A percentile compares a stretch with the other conserved stretches of the same genome.
Evolutionary conservation across 2,329 filamentous ascomycete genomes (phyloP).

Genomic region (Aspergillus puulaauensis): DNA sequence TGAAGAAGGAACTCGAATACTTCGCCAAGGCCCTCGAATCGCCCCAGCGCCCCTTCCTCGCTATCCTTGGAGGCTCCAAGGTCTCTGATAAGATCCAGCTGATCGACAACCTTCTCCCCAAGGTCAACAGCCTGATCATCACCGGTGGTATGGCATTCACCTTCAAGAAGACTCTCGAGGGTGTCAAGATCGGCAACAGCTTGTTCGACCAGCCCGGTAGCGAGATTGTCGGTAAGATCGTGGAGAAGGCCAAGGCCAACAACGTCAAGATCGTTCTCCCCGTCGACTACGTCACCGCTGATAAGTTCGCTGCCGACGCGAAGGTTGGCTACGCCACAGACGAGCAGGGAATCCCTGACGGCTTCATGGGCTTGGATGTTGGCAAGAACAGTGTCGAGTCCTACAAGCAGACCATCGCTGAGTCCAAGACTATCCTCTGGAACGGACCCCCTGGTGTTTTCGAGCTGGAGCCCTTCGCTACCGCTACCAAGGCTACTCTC

Average conservation of each 20-base stretch:
- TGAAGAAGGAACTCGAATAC: slow-evolving; percentile 99
- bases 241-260: slow-evolving; percentile 96
- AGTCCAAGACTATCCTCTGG: slow-evolving; percentile 96
- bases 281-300: slow-evolving; percentile 91
- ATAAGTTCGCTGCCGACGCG: slow-evolving; percentile 89
- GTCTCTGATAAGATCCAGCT: slow-evolving; percentile 99
- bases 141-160: slow-evolving; percentile 99
- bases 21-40: slow-evolving; percentile 95
- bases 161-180: slow-evolving; percentile 98
- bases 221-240: slow-evolving; percentile 83
- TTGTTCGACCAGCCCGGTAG: slow-evolving; percentile 92
- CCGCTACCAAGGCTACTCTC: slow-evolving; percentile 86
- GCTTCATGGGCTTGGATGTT: slow-evolving; percentile 97
- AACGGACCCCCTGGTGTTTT: slow-evolving; percentile 98
- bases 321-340: slow-evolving; percentile 80
- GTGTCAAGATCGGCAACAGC: slow-evolving; percentile 82
- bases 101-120: slow-evolving; percentile 97
- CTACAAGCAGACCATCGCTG: slow-evolving; percentile 81
- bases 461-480: slow-evolving; percentile 92
- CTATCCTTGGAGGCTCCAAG: slow-evolving; percentile 97
- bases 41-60: slow-evolving; percentile 93
- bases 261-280: slow-evolving; percentile 93
- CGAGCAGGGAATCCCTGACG: slow-evolving; percentile 85
- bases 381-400: slow-evolving; percentile 84
- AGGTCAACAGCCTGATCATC: slow-evolving; percentile 95